Conservation (phyloP, 2,329 filamentous ascomycete species). For the Tolypocladium tropicale region DNA sequence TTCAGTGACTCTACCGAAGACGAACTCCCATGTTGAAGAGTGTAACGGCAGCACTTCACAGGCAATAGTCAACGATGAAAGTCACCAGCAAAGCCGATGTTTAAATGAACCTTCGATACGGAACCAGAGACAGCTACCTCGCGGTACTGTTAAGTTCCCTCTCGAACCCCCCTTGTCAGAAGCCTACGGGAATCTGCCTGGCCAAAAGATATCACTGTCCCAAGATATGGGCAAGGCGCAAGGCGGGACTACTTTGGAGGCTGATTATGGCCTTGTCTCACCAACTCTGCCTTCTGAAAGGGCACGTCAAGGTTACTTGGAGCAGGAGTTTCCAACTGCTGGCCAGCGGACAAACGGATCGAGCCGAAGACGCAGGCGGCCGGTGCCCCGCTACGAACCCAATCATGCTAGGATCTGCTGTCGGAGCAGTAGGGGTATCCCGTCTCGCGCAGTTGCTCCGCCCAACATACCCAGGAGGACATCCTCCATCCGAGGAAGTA, state of each 20-base stretch:
- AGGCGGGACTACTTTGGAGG: not conserved
- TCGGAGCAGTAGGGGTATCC: constrained; percentile 14
- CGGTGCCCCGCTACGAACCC: constrained; percentile 6
- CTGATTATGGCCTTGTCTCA: not conserved
- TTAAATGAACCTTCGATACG: not conserved
- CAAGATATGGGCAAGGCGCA: not conserved
- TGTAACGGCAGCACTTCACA: not conserved
- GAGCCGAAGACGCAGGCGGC: not conserved
- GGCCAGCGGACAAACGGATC: not conserved
- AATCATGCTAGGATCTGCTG: constrained; percentile 16
- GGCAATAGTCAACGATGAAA: not conserved
- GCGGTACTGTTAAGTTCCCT: not conserved
- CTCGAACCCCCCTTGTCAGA: not conserved
- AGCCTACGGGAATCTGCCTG: not conserved
- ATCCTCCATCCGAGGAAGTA: constrained; percentile 20
- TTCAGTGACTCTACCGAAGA: not conserved
- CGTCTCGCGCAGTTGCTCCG: constrained; percentile 12
- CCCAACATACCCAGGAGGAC: constrained; percentile 24
- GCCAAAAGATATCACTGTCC: not conserved
- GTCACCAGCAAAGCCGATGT: not conserved
- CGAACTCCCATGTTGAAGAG: not conserved
- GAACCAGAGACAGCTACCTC: not conserved
- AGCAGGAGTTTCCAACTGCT: not conserved
- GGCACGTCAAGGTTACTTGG: not conserved
- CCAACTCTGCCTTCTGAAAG: constrained; percentile 1